Conservation (phyloP, 805 yeast species). For the Metschnikowia noctiluminum region DNA sequence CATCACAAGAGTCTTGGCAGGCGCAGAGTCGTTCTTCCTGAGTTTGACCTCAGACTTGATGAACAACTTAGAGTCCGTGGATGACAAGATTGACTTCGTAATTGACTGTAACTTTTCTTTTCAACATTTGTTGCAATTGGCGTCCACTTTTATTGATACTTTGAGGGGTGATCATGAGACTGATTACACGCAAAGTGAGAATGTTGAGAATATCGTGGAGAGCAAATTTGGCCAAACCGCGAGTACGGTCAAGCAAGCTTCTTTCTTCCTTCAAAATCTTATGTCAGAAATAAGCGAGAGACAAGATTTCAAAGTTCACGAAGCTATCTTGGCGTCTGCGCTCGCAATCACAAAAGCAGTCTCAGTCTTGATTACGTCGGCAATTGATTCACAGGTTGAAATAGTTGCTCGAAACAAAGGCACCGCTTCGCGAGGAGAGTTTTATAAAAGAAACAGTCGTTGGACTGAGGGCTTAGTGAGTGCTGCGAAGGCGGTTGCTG, state of each 20-base stretch:
- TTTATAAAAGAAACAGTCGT: slow-evolving; percentile 80
- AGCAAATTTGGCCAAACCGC: slow-evolving; percentile 73
- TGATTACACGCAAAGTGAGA: slow-evolving; percentile 37
- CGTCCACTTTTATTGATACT: slow-evolving; percentile 53
- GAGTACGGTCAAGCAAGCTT: slow-evolving; percentile 61
- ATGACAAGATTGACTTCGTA: slow-evolving; percentile 69
- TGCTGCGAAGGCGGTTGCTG: slow-evolving; percentile 84
- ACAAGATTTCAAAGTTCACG: slow-evolving; percentile 65
- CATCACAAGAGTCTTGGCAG: slow-evolving; percentile 57
- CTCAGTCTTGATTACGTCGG: slow-evolving; percentile 64
- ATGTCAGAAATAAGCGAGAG: slow-evolving; percentile 52
- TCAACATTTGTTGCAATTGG: slow-evolving; percentile 64
- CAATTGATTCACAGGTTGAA: slow-evolving; percentile 78
- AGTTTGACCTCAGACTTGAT: slow-evolving; percentile 54
- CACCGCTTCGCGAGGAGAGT: slow-evolving; percentile 61
- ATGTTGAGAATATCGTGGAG: slow-evolving; percentile 69
- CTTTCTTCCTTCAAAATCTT: slow-evolving; percentile 53
- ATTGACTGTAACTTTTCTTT: slow-evolving; percentile 72
- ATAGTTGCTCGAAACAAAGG: slow-evolving; percentile 73
- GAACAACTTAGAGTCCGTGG: slow-evolving; percentile 49
- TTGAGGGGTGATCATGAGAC: slow-evolving; percentile 35
- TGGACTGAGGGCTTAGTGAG: slow-evolving; percentile 94
- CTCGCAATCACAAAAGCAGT: slow-evolving; percentile 78
- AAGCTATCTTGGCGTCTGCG: slow-evolving; percentile 74
- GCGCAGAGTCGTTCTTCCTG: slow-evolving; percentile 59